These are phyloP conservation scores for Dissophora globulifera DNA, from an alignment of 192 early-diverging fungal genomes.

Conservation along the genomic window DNA sequence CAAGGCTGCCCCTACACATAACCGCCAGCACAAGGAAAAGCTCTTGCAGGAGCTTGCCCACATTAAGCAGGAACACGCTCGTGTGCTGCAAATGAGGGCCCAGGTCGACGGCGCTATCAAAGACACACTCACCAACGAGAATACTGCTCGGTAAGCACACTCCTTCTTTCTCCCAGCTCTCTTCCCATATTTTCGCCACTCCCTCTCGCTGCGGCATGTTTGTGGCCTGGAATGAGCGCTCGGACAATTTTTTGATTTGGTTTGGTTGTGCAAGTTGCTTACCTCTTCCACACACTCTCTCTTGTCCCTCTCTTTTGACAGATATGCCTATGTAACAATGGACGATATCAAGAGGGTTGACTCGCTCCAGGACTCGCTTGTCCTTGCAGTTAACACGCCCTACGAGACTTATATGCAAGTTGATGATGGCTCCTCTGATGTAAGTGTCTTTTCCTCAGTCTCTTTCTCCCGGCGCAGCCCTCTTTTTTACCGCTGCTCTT, in stretches of 20 bases:
- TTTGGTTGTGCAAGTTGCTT: neutral
- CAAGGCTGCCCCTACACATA: slow-evolving; percentile 21
- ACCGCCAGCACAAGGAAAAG: slow-evolving; percentile 33
- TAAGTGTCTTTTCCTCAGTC: slow-evolving; percentile 11
- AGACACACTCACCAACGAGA: slow-evolving; percentile 39
- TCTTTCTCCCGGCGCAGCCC: neutral
- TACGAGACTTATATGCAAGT: slow-evolving; percentile 48
- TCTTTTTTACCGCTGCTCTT: neutral
- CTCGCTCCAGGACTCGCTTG: slow-evolving; percentile 44
- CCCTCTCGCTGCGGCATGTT: neutral
- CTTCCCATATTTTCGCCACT: neutral
- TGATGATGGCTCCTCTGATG: slow-evolving; percentile 23
- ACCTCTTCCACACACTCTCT: too few species aligned
- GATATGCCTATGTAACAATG: slow-evolving; percentile 43
- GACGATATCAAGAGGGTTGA: slow-evolving; percentile 48
- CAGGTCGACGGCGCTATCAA: slow-evolving; percentile 30
- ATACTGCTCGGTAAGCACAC: slow-evolving; percentile 34
- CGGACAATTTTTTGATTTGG: neutral
- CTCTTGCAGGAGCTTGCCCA: slow-evolving; percentile 33
- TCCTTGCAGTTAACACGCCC: slow-evolving; percentile 40
- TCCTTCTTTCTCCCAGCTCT: neutral
- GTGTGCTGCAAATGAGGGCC: slow-evolving; percentile 25
- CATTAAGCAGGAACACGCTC: slow-evolving; percentile 24
- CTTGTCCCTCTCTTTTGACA: slow-evolving; percentile 1
- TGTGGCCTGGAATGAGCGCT: neutral